Evolutionary conservation across 495 filamentous ascomycete species (phyloP), one percentile per base, ranked within the genome.

Genomic region (Annulohypoxylon nitens): DNA sequence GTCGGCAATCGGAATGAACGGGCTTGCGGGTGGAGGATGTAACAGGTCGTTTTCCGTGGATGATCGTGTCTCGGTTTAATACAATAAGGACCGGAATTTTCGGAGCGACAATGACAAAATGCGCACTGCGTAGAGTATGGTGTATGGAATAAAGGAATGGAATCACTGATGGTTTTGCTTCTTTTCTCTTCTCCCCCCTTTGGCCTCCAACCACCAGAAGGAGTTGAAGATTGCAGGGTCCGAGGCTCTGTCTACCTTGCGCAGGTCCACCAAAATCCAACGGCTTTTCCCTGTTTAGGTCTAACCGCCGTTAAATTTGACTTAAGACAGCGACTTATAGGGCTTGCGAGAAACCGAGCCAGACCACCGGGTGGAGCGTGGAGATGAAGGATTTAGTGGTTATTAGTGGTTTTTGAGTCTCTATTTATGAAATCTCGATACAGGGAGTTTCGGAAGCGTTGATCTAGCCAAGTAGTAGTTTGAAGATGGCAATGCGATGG

Each of bases 271-370:
- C 48, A 11, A 5, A 58, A 55, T 67, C 23, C 59, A 59, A 67
- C 67, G 62, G 57, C 12, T 63, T 23, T 66, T 67, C 63, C 67
- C 67, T 23, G 67, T 70, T 75, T 70, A 37, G 67, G 72, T 45
- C 72, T 70, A 70, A 70, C 67, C 50, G 63, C 63, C 51, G 59
- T 64, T 60, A 36, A 63, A 66, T 48, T 66, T 67, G 69, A 50
- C 26, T 55, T 71, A 70, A 64, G 62, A 75, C 48, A 64, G 16
- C 34, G 30, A 63, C 41, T 67, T 64, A 68, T 75, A 74, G 63
- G 16, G 26, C 50, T 67, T 26, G 41, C 20, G 69, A 55, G 65
- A 57, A 57, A 37, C 57, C 37, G 66, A 70, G 66, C 66, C 61
- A 70, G 23, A 37, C 55, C 30, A 50, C 62, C 47, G 67, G 72